A percentile compares a stretch with the other conserved stretches of the same genome.
These are phyloP conservation scores for Monosporozyma aquatica DNA, from an alignment of 805 yeast genomes.

Conservation along the genomic window DNA sequence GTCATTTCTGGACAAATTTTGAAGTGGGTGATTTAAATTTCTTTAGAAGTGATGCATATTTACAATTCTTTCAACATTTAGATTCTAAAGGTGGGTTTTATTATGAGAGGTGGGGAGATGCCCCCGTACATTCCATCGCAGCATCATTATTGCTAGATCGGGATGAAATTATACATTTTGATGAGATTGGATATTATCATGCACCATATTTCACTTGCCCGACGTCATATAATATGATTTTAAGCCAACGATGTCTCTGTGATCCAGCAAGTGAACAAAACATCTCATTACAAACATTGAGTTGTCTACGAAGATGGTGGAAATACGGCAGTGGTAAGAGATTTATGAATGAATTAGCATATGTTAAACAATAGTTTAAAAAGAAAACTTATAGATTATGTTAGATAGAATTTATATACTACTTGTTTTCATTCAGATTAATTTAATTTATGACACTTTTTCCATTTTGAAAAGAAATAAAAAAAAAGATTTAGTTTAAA, in stretches of 20 bases:
- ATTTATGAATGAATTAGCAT: slow-evolving; percentile 14
- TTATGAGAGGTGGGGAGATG: slow-evolving; percentile 93
- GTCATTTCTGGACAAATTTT: slow-evolving; percentile 86
- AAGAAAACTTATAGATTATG: too few relatives aligned
- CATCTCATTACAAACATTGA: slow-evolving; percentile 38
- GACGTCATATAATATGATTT: slow-evolving; percentile 38
- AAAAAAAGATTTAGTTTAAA: too few relatives aligned
- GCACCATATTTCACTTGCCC: slow-evolving; percentile 62
- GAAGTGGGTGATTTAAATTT: slow-evolving; percentile 67
- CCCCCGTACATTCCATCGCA: slow-evolving; percentile 78
- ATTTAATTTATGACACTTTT: too few relatives aligned
- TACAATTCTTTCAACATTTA: slow-evolving; percentile 50
- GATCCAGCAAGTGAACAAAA: slow-evolving; percentile 36
- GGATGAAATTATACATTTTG: slow-evolving; percentile 62
- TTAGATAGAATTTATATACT: too few relatives aligned
- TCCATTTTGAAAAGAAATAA: too few relatives aligned
- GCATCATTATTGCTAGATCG: slow-evolving; percentile 49
- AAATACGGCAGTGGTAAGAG: slow-evolving; percentile 45
- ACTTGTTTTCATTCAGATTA: too few relatives aligned
- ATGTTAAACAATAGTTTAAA: too few relatives aligned
- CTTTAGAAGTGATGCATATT: slow-evolving; percentile 58
- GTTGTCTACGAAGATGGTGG: slow-evolving; percentile 76
- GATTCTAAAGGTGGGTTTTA: slow-evolving; percentile 69
- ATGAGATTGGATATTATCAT: slow-evolving; percentile 75
- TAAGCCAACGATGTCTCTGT: slow-evolving; percentile 55